phyloP scores from a whole-genome alignment of 1,284 basidiomycete genomes.

The Puccinia novopanici region DNA sequence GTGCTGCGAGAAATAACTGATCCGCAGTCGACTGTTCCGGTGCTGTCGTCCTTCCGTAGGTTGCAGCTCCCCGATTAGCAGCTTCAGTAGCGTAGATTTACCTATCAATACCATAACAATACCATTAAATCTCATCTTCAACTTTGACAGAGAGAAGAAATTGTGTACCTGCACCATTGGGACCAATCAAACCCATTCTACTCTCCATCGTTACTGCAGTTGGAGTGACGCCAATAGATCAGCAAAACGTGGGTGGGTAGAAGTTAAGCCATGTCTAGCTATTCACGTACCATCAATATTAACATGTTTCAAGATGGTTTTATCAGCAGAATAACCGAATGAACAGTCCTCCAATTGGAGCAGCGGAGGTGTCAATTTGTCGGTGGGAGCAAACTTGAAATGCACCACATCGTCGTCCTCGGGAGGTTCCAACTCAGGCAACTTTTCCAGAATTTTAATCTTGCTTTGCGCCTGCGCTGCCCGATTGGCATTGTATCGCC shows the following conservation, averaged over 20 bases:
- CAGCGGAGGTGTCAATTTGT: conserved; percentile 95
- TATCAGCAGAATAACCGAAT: conserved; percentile 85
- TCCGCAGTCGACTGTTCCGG: conserved; percentile 83
- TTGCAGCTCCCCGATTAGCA: conserved; percentile 85
- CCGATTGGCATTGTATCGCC: conserved; percentile 76
- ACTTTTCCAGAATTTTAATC: conserved; percentile 97
- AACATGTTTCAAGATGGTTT: conserved; percentile 74
- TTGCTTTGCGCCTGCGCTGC: conserved; percentile 92
- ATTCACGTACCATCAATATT: conserved; percentile 91
- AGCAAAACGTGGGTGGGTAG: not conserved
- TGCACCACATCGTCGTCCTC: conserved; percentile 63
- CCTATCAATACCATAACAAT: conserved; percentile 39
- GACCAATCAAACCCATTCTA: conserved; percentile 84
- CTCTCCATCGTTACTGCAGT: conserved; percentile 63
- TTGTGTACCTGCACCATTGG: conserved; percentile 66
- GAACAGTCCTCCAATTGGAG: conserved; percentile 87
- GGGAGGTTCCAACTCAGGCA: conserved; percentile 89
- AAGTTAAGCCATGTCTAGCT: not conserved
- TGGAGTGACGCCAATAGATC: conserved; percentile 54
- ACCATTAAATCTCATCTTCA: not conserved
- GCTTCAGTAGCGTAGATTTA: conserved; percentile 72
- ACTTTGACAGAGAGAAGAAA: not conserved
- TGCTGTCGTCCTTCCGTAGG: conserved; percentile 80
- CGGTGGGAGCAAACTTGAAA: conserved; percentile 65
- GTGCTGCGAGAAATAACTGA: conserved; percentile 95